Evolutionary conservation across 768 basidiomycete species (phyloP).

Genomic region (Dendrothele bispora): DNA sequence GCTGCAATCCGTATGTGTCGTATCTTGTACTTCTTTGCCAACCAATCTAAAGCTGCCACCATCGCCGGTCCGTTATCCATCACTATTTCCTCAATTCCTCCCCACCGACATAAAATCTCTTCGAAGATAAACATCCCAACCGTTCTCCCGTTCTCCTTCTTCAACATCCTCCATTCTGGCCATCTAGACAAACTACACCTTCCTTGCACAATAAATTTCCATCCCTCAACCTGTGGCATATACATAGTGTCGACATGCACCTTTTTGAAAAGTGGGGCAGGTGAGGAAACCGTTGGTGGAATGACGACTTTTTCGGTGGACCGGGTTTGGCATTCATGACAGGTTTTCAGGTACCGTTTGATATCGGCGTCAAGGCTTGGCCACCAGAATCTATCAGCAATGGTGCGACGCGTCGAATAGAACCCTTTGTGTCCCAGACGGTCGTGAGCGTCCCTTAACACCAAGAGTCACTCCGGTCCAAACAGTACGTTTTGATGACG

Average conservation of each 20-base stretch:
- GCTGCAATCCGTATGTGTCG: slow-evolving; percentile 36
- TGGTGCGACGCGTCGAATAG: slow-evolving; percentile 1
- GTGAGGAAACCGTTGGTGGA: slow-evolving; percentile 19
- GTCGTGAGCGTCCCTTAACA: no score
- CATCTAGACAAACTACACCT: no score
- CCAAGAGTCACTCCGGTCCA: no score
- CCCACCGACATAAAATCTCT: slow-evolving; percentile 24
- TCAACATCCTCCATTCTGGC: no score
- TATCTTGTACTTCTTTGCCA: no score
- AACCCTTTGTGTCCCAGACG: background rate
- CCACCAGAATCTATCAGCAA: no score
- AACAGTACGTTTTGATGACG: no score
- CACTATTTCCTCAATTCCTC: slow-evolving; percentile 33
- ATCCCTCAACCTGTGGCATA: no score
- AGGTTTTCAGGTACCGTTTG: slow-evolving; percentile 30
- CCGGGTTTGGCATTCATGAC: slow-evolving; percentile 37
- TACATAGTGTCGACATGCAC: no score
- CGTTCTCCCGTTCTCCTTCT: slow-evolving; percentile 9
- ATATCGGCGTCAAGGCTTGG: slow-evolving; percentile 25
- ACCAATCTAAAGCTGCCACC: slow-evolving; percentile 19
- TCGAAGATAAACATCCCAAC: background rate
- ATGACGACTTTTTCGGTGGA: slow-evolving; percentile 20
- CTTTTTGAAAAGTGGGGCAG: no score
- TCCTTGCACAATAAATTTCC: no score
- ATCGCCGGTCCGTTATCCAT: slow-evolving; percentile 37